Evolutionary conservation across 2,329 filamentous ascomycete species (phyloP), one percentile per base, ranked within the genome.

Genomic region (Penicillium corylophilum): DNA sequence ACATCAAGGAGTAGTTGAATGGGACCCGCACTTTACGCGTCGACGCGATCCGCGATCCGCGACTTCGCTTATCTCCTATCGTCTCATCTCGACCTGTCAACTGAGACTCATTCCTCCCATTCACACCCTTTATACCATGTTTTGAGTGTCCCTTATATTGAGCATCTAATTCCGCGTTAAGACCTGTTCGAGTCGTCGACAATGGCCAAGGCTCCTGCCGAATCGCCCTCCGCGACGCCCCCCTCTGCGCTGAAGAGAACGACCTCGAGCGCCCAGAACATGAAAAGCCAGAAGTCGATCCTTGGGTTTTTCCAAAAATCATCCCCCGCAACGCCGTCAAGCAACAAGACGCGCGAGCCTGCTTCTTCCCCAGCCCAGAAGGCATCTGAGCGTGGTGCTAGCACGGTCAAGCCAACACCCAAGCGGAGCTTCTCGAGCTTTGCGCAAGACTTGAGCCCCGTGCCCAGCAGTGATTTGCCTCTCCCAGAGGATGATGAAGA

Each of bases 381-480:
- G 44, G 69, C 62, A 3, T 64, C 68, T 3, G 68, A 69, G 26
- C 65, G 66, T 23, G 59, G 50, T 45, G 51, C 54, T 13, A 64
- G 48, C 53, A 61, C 43, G 53, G 62, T 61, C 16, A 74, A 72
- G 48, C 64, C 59, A 22, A 64, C 67, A 7, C 69, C 78, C 44
- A 74, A 66, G 62, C 74, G 60, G 51, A 65, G 57, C 61, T 68
- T 57, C 56, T 69, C 60, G 63, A 77, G 64, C 62, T 73, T 63
- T 53, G 73, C 63, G 52, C 74, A 77, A 33, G 78, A 78, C 52
- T 74, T 86, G 52, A 92, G 90, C 0, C 90, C 90, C 4, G 82
- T 87, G 5, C 87, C 90, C 5, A 95, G 89, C 71, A 95, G 90
- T 71, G 90, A 95, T 71, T 82, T 81, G 31, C 70, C 83, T 23